Evolutionary conservation across 805 yeast genomes (phyloP).

Genomic region (Lipomyces sp.): DNA sequence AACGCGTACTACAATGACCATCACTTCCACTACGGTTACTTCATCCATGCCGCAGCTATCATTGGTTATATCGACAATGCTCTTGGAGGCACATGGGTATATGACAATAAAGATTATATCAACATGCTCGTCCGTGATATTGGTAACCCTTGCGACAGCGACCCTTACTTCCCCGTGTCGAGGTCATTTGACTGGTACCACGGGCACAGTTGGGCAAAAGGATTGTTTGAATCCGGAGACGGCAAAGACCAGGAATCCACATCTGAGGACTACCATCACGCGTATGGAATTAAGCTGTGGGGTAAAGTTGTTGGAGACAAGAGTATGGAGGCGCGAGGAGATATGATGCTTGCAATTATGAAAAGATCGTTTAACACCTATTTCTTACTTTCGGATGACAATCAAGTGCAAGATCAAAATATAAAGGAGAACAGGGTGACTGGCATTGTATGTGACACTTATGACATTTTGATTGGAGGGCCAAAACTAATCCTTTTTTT

Average conservation of each 20-base stretch:
- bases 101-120: constrained; percentile 57
- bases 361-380: constrained; percentile 60
- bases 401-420: constrained; percentile 56
- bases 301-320: constrained; percentile 59
- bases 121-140: constrained; percentile 68
- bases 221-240: constrained; percentile 64
- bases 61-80: constrained; percentile 67
- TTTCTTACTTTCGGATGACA: constrained; percentile 56
- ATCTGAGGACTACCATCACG: constrained; percentile 72
- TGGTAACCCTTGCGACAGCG: constrained; percentile 59
- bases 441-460: constrained; percentile 52
- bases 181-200: constrained; percentile 72
- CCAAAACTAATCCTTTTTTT: too few species aligned
- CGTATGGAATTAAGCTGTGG: constrained; percentile 74
- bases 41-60: constrained; percentile 79
- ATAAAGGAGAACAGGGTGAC: constrained; percentile 63
- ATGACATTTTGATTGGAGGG: too few species aligned
- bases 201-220: constrained; percentile 80
- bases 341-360: constrained; percentile 63
- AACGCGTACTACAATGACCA: constrained; percentile 82
- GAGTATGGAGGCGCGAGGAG: constrained; percentile 59
- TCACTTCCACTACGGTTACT: constrained; percentile 86
- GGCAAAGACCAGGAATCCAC: constrained; percentile 75
- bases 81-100: constrained; percentile 60
- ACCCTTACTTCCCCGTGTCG: constrained; percentile 67